Base-by-base conservation (phyloP, 2,329 filamentous ascomycete genomes). In the Lasiodiplodia hormozganensis region DNA sequence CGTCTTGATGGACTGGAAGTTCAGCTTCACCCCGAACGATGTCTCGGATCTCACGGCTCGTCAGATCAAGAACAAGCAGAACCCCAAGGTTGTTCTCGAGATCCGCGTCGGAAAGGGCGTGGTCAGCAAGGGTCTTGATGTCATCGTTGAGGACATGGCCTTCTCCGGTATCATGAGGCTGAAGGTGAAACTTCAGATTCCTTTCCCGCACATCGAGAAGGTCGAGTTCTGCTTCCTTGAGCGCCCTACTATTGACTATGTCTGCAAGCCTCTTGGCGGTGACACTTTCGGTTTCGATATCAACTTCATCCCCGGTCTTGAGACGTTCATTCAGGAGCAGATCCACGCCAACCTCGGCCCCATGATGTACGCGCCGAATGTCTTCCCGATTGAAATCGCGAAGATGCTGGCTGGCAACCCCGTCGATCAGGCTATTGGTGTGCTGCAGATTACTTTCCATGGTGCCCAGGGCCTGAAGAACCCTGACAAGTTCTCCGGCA, bases 1-100 rank as follows among this genome's bases (percentile, higher is more conserved):
- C 69, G 93, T 99, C 52, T 88, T 98, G 76, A 99, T 99, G 96
- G 96, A 99, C 79, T 99, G 96, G 96, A 97, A 97, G 76, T 99
- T 99, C 81, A 98, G 95, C 85, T 99, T 99, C 83, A 98, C 93
- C 0, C 96, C 96, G 40, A 98, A 96, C 73, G 96, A 99, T 79
- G 92, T 88, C 2, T 90, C 92, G 72, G 96, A 99, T 79, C 89
- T 99, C 87, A 99, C 96, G 2, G 85, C 90, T 2, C 89, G 91
- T 70, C 96, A 99, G 79, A 82, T 97, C 76, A 95, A 92, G 84
- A 94, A 94, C 85, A 97, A 97, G 85, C 88, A 98, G 80, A 98
- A 99, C 77, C 96, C 96, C 67, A 99, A 98, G 82, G 86, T 99
- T 68, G 93, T 98, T 12, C 88, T 99, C 31, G 96, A 99, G 79